Base-by-base conservation (phyloP, 2,329 filamentous ascomycete genomes). In the Elsinoe arachidis region DNA sequence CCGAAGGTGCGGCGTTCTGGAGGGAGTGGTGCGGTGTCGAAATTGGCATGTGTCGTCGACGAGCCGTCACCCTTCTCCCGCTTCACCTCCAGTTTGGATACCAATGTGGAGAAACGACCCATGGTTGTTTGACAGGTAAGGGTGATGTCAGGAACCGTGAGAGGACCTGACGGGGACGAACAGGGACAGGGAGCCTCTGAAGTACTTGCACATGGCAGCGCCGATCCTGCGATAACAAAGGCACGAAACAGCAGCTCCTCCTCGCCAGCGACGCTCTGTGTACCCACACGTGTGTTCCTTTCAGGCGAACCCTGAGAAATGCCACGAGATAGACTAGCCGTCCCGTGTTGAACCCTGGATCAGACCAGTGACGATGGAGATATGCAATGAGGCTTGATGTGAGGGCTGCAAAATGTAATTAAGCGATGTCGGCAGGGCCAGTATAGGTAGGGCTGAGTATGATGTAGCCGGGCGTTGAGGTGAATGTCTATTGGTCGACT, bases 1-100 rank as follows among this genome's bases (percentile, higher is more conserved):
- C 49, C 49, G n/a, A 53, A 53, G 49, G 49, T 53, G 38, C 49
- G 49, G 39, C 49, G 37, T 34, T 53, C 49, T 26, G 49, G 49
- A 39, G 49, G 49, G 3, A 53, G 49, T 10, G 49, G 49, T 21
- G 49, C 49, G 15, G 49, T 53, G 14, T 53, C 49, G 19, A 53
- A 53, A 14, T 53, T 53, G 33, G 49, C 49, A 53, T 53, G 49
- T 33, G 34, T 53, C 9, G 26, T 53, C 41, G 15, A 14, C 12
- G 15, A 15, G 30, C 49, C 49, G 19, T 53, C 49, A n/a, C 49
- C 49, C 12, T 37, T 38, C 17, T 53, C 49, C 35, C 35, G 33
- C 49, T 15, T 53, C 12, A 53, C 49, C 49, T 53, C 49, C 7
- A 53, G 34, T 15, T 39, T 37, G 3, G 26, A 35, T 11, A 39